phyloP scores from a whole-genome alignment of 805 yeast genomes.

The Yarrowia phangngaensis region DNA sequence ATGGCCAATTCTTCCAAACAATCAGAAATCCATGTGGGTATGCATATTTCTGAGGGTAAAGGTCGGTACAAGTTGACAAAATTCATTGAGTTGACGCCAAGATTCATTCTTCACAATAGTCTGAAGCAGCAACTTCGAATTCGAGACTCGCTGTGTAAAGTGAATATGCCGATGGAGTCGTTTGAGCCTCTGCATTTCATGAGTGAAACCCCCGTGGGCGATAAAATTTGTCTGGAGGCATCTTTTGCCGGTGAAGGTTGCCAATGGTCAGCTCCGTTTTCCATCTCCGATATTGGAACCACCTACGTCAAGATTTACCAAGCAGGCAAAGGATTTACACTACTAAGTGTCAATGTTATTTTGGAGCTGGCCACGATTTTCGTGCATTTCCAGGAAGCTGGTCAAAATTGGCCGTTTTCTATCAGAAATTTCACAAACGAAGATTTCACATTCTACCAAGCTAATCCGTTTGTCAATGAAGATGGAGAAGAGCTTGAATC shows the following conservation, averaged over 20 bases:
- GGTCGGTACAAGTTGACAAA: slow-evolving; percentile 77
- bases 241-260: slow-evolving; percentile 55
- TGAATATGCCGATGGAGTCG: slow-evolving; percentile 34
- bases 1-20: slow-evolving; percentile 38
- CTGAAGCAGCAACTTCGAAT: slow-evolving; percentile 55
- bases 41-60: slow-evolving; percentile 67
- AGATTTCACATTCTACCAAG: slow-evolving; percentile 84
- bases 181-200: slow-evolving; percentile 48
- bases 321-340: slow-evolving; percentile 57
- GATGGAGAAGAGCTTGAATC: slow-evolving; percentile 56
- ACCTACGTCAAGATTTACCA: slow-evolving; percentile 65
- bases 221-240: slow-evolving; percentile 45
- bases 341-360: slow-evolving; percentile 67
- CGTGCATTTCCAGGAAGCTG: slow-evolving; percentile 67
- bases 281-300: slow-evolving; percentile 79
- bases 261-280: slow-evolving; percentile 85
- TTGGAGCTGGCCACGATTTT: slow-evolving; percentile 82
- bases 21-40: slow-evolving; percentile 68
- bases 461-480: slow-evolving; percentile 65
- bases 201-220: slow-evolving; percentile 53
- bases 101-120: slow-evolving; percentile 69
- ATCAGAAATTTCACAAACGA: slow-evolving; percentile 82
- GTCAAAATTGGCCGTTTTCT: slow-evolving; percentile 82
- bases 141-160: slow-evolving; percentile 47
- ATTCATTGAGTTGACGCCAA: slow-evolving; percentile 74